Evolutionary conservation across 202 grass and related monocot genomes (phyloP), one percentile per base, ranked within the genome.

Genomic region (Schoenoplectus triqueter): DNA sequence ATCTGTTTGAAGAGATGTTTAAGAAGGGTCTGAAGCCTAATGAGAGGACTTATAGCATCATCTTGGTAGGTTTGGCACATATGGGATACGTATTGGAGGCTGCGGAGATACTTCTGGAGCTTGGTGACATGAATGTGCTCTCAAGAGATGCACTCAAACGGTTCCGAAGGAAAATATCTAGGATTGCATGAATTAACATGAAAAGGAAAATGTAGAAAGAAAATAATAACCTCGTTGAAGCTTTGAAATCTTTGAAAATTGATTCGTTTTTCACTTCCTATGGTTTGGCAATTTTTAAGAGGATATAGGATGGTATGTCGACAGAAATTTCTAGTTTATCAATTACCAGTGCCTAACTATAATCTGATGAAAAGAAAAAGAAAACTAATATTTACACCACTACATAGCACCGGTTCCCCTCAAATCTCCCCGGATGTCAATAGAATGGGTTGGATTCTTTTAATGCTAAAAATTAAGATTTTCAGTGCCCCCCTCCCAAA

Each of bases 41-140:
- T 66, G 77, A 85, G 9, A 85, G 61, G 7, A 82, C 75, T 66
- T 85, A 85, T 61, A 47, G 51, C 56, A 59, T 89, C 67, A 62
- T 89, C 21, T 51, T 89, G 17, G 87, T 84, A 44, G 87, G 87
- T n/a, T 73, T 89, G 40, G 83, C 77, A 51, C 80, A 89, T 82
- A 61, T 79, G 64, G 83, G 87, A 19, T 71, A 89, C 11, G 80
- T 50, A 66, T 31, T 66, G 47, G 77, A 68, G 87, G 83, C 87
- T 50, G 70, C 55, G n/a, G 83, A 85, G 52, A 73, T 89, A 64
- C 52, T 75, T 41, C 73, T 67, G 47, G 76, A 85, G 45, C 82
- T 89, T 22, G 46, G 47, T 81, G 39, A 11, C 42, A 57, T 39
- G 8, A 57, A 82, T 40, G 83, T 82, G 5, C 56, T 85, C 46